Percentiles rank a stretch among this genome's conserved stretches.
Evolutionary conservation across 1,284 basidiomycete genomes (phyloP).

Genomic region (Cystobasidiaceae sp.): DNA sequence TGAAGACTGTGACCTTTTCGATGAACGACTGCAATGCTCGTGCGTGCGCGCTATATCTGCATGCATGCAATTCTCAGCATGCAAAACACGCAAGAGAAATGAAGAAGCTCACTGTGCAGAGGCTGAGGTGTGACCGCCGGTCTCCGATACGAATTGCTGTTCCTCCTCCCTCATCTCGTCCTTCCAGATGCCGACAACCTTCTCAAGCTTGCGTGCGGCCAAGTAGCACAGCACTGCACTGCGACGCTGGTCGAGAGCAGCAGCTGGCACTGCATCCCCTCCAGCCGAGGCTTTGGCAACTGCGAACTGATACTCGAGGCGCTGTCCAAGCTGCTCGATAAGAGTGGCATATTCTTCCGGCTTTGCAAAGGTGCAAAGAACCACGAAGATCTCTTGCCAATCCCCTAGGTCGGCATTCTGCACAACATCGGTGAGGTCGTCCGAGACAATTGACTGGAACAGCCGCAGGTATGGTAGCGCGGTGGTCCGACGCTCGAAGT

Average conservation of each 20-base stretch:
- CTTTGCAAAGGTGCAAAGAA: slow-evolving; percentile 91
- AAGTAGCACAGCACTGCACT: slow-evolving; percentile 83
- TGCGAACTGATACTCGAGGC: slow-evolving; percentile 77
- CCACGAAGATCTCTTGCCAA: slow-evolving; percentile 96
- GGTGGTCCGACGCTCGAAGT: slow-evolving; percentile 77
- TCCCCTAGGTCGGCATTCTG: slow-evolving; percentile 92
- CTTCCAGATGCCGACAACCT: slow-evolving; percentile 85
- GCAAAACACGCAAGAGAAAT: too few relatives aligned
- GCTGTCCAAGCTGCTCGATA: slow-evolving; percentile 83
- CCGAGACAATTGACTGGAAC: slow-evolving; percentile 89
- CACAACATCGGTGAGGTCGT: slow-evolving; percentile 86
- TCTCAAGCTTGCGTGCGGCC: slow-evolving; percentile 81
- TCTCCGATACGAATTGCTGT: slow-evolving; percentile 43
- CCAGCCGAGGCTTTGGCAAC: slow-evolving; percentile 55
- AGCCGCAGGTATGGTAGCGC: slow-evolving; percentile 82
- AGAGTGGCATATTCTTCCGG: slow-evolving; percentile 68
- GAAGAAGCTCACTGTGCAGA: slow-evolving; percentile 49
- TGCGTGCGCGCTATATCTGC: slow-evolving; percentile 72
- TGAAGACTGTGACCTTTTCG: slow-evolving; percentile 95
- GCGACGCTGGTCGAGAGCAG: slow-evolving; percentile 63
- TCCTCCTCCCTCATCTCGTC: slow-evolving; percentile 90
- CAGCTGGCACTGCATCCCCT: slow-evolving; percentile 43
- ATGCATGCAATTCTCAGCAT: too few relatives aligned
- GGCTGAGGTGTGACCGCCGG: slow-evolving; percentile 43
- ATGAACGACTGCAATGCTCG: slow-evolving; percentile 88